Percentiles rank a stretch among this genome's conserved stretches.
These are phyloP conservation scores for Ascocoryne sarcoides DNA, from an alignment of 2,329 filamentous ascomycete genomes.

Conservation along the genomic window DNA sequence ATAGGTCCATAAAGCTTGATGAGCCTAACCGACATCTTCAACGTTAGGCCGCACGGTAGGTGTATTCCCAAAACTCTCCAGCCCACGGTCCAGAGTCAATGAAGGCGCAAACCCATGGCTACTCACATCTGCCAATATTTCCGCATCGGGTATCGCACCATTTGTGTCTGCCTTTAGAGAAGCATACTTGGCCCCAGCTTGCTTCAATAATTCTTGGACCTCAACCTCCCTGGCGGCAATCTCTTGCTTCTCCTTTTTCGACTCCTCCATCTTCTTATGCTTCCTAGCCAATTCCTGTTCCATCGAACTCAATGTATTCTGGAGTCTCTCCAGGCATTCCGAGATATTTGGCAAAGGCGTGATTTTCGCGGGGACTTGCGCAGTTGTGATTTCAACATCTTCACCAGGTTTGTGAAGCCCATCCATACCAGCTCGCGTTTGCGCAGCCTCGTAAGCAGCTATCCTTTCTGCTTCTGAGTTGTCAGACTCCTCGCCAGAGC, in stretches of 20 bases:
- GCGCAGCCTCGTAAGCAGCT: conserved; percentile 78
- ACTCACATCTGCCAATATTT: conserved; percentile 10
- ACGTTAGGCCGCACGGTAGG: conserved; percentile 24
- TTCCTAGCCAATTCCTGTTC: conserved; percentile 53
- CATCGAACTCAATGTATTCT: conserved; percentile 52
- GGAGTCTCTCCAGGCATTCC: conserved; percentile 56
- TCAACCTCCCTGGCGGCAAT: conserved; percentile 64
- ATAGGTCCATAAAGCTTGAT: no score
- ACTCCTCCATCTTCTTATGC: conserved; percentile 52
- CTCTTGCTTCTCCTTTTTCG: conserved; percentile 59
- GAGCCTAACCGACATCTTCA: conserved; percentile 27
- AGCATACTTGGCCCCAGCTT: conserved; percentile 67
- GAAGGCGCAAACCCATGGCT: conserved; percentile 6
- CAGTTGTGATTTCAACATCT: conserved; percentile 28
- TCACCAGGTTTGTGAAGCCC: conserved; percentile 44
- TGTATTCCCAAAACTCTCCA: conserved; percentile 34
- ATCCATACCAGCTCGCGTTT: conserved; percentile 82
- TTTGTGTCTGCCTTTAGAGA: conserved; percentile 42
- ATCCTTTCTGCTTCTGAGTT: conserved; percentile 64
- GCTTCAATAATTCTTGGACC: conserved; percentile 71
- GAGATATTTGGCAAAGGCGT: conserved; percentile 67
- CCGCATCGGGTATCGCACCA: conserved; percentile 23
- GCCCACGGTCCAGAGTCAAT: conserved; percentile 22
- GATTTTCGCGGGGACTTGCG: conserved; percentile 46
- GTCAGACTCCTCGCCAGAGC: conserved; percentile 52